These are phyloP conservation scores for Fusarium beomiforme DNA, from an alignment of 2,329 filamentous ascomycete genomes.

Conservation along the genomic window DNA sequence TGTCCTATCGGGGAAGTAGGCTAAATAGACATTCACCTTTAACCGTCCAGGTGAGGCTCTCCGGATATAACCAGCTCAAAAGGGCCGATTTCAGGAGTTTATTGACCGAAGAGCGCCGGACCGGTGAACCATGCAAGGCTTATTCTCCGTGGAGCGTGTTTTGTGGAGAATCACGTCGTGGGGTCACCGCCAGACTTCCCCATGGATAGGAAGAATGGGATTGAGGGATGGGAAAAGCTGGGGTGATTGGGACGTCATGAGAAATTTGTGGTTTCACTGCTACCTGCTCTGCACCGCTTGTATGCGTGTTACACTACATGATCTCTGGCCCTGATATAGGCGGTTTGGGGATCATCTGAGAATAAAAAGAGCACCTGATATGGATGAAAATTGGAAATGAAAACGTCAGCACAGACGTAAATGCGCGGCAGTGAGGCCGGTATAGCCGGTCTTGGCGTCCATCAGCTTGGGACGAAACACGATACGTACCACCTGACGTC, in stretches of 20 bases:
- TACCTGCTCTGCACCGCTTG: not conserved
- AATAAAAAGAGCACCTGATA: not conserved
- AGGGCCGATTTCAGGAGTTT: not conserved
- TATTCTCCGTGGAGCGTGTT: not conserved
- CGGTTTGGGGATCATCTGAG: not conserved
- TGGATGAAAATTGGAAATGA: not conserved
- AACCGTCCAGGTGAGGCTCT: conserved; percentile 6
- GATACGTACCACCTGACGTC: not conserved
- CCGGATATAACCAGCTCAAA: not conserved
- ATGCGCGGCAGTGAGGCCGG: not conserved
- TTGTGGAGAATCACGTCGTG: conserved; percentile 15
- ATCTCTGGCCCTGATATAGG: not conserved
- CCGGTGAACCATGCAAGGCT: not conserved
- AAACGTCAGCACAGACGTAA: not conserved
- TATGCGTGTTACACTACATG: not conserved
- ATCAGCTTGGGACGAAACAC: not conserved
- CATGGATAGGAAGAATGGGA: not conserved
- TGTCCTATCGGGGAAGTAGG: conserved; percentile 21
- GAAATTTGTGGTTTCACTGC: not conserved
- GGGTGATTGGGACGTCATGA: not conserved
- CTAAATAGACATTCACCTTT: conserved; percentile 18
- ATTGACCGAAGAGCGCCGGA: conserved; percentile 19
- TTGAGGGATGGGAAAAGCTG: not conserved
- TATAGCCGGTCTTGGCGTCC: not conserved
- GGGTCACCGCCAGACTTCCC: not conserved